A percentile compares a stretch with the other conserved stretches of the same genome.
Conservation (phyloP, 345 rosid genomes). For the Bruguiera parviflora region DNA sequence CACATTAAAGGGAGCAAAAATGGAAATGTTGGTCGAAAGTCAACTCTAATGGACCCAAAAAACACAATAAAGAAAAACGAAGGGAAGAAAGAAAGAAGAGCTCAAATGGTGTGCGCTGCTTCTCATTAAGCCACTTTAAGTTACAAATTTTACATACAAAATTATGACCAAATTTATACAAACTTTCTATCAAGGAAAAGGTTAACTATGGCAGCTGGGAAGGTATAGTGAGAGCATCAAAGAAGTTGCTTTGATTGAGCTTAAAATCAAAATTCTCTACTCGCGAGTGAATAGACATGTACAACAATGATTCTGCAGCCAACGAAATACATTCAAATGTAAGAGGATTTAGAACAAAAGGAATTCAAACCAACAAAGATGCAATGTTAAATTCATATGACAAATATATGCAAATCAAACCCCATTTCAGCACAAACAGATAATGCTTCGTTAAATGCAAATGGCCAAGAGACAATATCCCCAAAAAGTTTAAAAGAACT, state of each 20-base stretch:
- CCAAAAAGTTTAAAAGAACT: not conserved
- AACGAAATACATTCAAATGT: not conserved
- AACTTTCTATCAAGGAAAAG: slow-evolving; percentile 19
- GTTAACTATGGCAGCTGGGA: slow-evolving; percentile 7
- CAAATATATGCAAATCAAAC: no score
- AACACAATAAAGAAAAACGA: not conserved
- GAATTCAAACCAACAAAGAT: not conserved
- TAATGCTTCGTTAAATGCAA: not conserved
- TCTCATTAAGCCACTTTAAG: slow-evolving; percentile 40
- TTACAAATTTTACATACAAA: slow-evolving; percentile 48
- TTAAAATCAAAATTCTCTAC: slow-evolving; percentile 25
- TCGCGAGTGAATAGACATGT: slow-evolving; percentile 31
- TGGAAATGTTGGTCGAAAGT: no score
- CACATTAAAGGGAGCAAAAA: no score
- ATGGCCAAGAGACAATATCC: not conserved
- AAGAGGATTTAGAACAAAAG: slow-evolving; percentile 6
- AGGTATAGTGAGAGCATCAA: not conserved
- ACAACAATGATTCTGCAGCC: slow-evolving; percentile 43
- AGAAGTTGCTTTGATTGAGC: slow-evolving; percentile 17
- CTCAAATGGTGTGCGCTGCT: slow-evolving; percentile 11
- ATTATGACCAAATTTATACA: slow-evolving; percentile 36
- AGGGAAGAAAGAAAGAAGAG: not conserved
- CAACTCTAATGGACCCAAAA: no score
- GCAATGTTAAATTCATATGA: not conserved
- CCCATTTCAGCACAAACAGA: not conserved